A percentile compares a stretch with the other conserved stretches of the same genome.
Evolutionary conservation across 495 filamentous ascomycete species (phyloP).

Genomic region (Aspergillus carlsbadensis): DNA sequence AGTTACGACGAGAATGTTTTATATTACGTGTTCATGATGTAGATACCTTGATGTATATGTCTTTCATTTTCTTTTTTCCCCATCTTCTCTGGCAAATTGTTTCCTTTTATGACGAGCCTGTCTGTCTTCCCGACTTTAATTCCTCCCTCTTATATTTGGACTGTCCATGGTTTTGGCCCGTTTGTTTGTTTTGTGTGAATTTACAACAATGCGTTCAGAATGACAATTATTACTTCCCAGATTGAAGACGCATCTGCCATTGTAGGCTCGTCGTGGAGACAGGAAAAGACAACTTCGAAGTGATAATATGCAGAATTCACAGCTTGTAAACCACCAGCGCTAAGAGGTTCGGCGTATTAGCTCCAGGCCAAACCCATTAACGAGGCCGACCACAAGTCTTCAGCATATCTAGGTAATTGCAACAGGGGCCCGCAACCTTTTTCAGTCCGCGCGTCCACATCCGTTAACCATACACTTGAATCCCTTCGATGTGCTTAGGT

Average conservation of each 20-base stretch:
- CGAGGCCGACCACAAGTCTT: too few relatives aligned
- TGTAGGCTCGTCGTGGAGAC: not conserved
- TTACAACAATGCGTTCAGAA: conserved; percentile 9
- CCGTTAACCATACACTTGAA: conserved; percentile 24
- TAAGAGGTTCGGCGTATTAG: too few relatives aligned
- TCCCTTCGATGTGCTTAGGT: conserved; percentile 2
- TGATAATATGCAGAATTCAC: too few relatives aligned
- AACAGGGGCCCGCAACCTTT: too few relatives aligned
- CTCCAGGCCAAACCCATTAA: too few relatives aligned
- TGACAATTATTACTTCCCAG: not conserved
- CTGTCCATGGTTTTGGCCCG: not conserved
- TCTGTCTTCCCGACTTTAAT: conserved; percentile 5
- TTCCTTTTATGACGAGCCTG: conserved; percentile 10
- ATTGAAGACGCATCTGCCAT: not conserved
- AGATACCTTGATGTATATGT: conserved; percentile 26
- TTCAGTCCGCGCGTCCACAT: conserved; percentile 17
- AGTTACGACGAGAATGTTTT: conserved; percentile 10
- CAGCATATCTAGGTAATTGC: too few relatives aligned
- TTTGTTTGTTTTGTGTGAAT: not conserved
- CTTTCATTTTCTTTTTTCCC: conserved; percentile 12
- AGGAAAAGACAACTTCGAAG: too few relatives aligned
- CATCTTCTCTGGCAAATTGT: conserved; percentile 8
- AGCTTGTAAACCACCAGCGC: too few relatives aligned
- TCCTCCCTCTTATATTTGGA: not conserved
- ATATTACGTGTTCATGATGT: conserved; percentile 22